phyloP scores from a whole-genome alignment of 2,329 filamentous ascomycete genomes.

The Ascochyta viciae-villosae region DNA sequence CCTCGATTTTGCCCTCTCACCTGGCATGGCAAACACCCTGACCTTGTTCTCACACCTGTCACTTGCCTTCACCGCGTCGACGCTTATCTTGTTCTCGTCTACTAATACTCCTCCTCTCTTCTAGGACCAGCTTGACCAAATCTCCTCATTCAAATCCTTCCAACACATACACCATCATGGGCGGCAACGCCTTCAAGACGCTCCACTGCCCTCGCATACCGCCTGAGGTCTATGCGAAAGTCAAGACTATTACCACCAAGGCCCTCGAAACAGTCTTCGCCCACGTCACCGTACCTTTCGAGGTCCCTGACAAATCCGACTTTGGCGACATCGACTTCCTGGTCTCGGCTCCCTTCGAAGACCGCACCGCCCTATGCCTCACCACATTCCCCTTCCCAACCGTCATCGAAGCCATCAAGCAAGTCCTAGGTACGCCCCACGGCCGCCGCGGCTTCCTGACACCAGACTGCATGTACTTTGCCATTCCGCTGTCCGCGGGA shows the following conservation, averaged over 20 bases:
- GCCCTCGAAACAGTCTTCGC: constrained; percentile 29
- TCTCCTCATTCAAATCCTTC: not conserved
- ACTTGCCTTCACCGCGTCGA: not conserved
- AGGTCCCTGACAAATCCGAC: constrained; percentile 34
- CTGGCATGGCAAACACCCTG: no score
- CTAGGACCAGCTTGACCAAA: not conserved
- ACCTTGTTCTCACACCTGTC: not conserved
- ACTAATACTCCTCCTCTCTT: not conserved
- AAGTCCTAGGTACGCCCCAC: constrained; percentile 23
- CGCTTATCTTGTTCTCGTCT: no score
- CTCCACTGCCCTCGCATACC: constrained; percentile 35
- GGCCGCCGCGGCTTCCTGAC: constrained; percentile 25
- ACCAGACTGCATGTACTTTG: constrained; percentile 33
- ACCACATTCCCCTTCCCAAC: constrained; percentile 20
- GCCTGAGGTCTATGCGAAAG: constrained; percentile 21
- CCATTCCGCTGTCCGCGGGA: constrained; percentile 16
- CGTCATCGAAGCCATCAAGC: constrained; percentile 24
- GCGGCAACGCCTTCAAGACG: constrained; percentile 33
- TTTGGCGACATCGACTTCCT: constrained; percentile 38
- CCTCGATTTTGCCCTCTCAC: not conserved
- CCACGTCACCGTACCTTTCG: constrained; percentile 33
- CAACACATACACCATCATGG: constrained; percentile 22
- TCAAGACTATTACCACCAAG: constrained; percentile 19
- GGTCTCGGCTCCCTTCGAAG: constrained; percentile 23
- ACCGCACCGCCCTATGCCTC: not conserved